Percentiles rank a stretch among this genome's conserved stretches.
Evolutionary conservation across 352 stramenopile species (phyloP).

Genomic region (Phytophthora chlamydospora): DNA sequence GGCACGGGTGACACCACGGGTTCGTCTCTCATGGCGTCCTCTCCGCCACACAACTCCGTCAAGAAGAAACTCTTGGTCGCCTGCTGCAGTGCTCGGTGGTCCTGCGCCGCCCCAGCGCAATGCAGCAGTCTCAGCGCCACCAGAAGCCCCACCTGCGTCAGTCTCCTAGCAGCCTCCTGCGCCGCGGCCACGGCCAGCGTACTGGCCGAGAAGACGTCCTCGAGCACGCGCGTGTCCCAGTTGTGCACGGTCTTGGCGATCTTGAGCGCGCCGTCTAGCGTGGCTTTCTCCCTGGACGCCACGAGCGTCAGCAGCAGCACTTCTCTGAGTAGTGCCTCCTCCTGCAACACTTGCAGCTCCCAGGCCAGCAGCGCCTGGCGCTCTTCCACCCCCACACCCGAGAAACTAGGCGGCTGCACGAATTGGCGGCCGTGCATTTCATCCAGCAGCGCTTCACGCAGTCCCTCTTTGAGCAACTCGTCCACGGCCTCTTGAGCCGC

Average conservation of each 20-base stretch:
- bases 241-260: constrained; percentile 43
- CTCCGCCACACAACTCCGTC: constrained; percentile 18
- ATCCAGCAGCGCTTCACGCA: constrained; percentile 60
- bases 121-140: constrained; percentile 45
- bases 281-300: constrained; percentile 44
- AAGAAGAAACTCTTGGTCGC: constrained; percentile 43
- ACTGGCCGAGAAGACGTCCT: constrained; percentile 38
- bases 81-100: constrained; percentile 24
- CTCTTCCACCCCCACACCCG: constrained; percentile 30
- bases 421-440: constrained; percentile 58
- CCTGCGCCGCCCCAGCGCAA: constrained; percentile 17
- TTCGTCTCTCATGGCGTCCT: constrained; percentile 13
- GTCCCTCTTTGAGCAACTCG: constrained; percentile 59
- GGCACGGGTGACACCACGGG: constrained; percentile 30
- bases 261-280: constrained; percentile 35
- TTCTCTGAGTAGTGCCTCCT: constrained; percentile 65
- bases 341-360: constrained; percentile 65
- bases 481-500: constrained; percentile 48
- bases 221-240: constrained; percentile 42
- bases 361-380: constrained; percentile 45
- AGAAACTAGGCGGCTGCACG: constrained; percentile 41
- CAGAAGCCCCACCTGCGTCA: constrained; percentile 46
- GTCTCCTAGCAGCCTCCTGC: constrained; percentile 20
- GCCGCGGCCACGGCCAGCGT: constrained; percentile 26
- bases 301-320: constrained; percentile 59